A percentile compares a stretch with the other conserved stretches of the same genome.
These are phyloP conservation scores for Blastocystis sp. DNA, from an alignment of 352 stramenopile genomes.

Conservation along the genomic window DNA sequence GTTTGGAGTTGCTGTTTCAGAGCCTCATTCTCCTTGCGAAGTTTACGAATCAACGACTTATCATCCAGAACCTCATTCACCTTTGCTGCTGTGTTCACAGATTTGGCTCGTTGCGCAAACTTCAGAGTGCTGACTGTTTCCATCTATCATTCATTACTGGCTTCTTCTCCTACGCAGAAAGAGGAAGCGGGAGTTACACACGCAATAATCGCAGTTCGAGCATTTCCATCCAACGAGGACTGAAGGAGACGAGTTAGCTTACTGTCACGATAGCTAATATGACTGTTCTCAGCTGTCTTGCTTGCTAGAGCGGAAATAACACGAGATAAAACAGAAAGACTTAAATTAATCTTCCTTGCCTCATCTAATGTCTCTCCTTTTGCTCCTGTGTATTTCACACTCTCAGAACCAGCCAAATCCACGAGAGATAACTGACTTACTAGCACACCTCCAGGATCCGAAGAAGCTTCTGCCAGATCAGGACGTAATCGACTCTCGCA, in stretches of 20 bases:
- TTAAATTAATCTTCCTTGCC: constrained; percentile 92
- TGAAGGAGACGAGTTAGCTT: constrained; percentile 96
- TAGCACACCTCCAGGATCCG: constrained; percentile 78
- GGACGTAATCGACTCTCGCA: constrained; percentile 79
- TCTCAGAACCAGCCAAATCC: constrained; percentile 94
- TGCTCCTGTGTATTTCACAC: constrained; percentile 87
- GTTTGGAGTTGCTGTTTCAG: constrained; percentile 78
- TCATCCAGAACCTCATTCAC: constrained; percentile 87
- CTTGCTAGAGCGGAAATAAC: constrained; percentile 80
- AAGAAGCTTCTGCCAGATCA: constrained; percentile 53
- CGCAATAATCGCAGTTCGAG: constrained; percentile 92
- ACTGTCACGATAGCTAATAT: constrained; percentile 94
- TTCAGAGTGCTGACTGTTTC: constrained; percentile 84
- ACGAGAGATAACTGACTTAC: constrained; percentile 92
- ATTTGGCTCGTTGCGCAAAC: constrained; percentile 86
- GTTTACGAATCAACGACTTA: constrained; percentile 81
- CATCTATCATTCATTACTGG: constrained; percentile 71
- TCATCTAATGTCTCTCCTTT: constrained; percentile 90
- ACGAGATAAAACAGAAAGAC: constrained; percentile 87
- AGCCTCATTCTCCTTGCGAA: constrained; percentile 80
- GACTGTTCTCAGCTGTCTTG: constrained; percentile 72
- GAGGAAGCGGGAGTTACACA: constrained; percentile 83
- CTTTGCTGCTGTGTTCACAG: constrained; percentile 77
- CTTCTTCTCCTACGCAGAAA: not conserved
- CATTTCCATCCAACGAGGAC: constrained; percentile 89